Evolutionary conservation across 1,284 basidiomycete genomes (phyloP).

Genomic region (Hypsizygus ulmarius): DNA sequence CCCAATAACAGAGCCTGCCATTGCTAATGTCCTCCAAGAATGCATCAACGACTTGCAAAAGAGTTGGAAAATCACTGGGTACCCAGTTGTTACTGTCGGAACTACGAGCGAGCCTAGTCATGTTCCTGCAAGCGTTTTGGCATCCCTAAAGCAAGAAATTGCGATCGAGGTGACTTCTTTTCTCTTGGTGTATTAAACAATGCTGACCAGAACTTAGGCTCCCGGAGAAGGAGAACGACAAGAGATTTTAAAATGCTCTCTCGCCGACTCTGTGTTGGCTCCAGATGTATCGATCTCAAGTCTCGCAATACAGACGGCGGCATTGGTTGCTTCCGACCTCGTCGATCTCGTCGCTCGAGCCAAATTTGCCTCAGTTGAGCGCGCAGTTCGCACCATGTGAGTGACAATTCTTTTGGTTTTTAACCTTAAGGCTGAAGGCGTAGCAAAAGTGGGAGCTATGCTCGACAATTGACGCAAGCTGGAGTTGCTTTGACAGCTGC

Average conservation of each 20-base stretch:
- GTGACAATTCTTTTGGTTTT: slow-evolving; percentile 20
- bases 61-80: slow-evolving; percentile 57
- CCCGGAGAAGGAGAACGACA: slow-evolving; percentile 77
- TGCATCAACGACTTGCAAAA: slow-evolving; percentile 56
- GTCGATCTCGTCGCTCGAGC: slow-evolving; percentile 69
- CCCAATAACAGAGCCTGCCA: slow-evolving; percentile 49
- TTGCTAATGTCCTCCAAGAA: slow-evolving; percentile 65
- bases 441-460: slow-evolving; percentile 17
- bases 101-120: slow-evolving; percentile 72
- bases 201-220: slow-evolving; percentile 47
- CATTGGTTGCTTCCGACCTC: slow-evolving; percentile 85
- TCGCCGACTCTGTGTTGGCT: slow-evolving; percentile 50
- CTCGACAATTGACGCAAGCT: slow-evolving; percentile 38
- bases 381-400: slow-evolving; percentile 44
- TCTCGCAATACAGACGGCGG: slow-evolving; percentile 89
- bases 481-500: slow-evolving; percentile 59
- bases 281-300: slow-evolving; percentile 76
- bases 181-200: slow-evolving; percentile 6
- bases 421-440: slow-evolving; percentile 2
- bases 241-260: slow-evolving; percentile 55
- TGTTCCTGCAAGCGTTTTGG: slow-evolving; percentile 66
- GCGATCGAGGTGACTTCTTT: slow-evolving; percentile 56
- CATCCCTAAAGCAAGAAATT: slow-evolving; percentile 89
- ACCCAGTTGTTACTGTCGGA: slow-evolving; percentile 73
- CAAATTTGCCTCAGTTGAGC: slow-evolving; percentile 56